Evolutionary conservation across 108 stramenopile genomes (phyloP).

Genomic region (Craspedostauros australis): DNA sequence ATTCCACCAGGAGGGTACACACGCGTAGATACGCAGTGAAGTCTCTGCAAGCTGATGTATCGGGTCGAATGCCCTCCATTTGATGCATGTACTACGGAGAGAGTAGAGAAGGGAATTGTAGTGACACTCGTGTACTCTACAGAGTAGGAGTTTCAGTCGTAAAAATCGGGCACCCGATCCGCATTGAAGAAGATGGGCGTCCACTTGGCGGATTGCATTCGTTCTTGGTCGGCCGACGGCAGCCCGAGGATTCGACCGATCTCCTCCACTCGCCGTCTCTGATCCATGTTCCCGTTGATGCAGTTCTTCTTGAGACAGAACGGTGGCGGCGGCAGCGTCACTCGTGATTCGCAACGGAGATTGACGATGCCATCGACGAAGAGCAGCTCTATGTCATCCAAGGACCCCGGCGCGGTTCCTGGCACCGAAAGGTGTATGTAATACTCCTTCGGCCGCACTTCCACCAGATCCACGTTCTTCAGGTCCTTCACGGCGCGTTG

Average conservation of each 20-base stretch:
- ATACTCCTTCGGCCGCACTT: conserved; percentile 1
- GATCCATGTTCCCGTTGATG: conserved; percentile 36
- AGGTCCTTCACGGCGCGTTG: conserved; percentile 18
- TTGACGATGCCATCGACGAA: conserved; percentile 20
- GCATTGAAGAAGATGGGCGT: conserved; percentile 37
- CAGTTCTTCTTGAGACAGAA: conserved; percentile 30
- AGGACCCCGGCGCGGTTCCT: conserved; percentile 15
- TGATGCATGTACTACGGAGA: no score
- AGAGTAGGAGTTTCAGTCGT: no score
- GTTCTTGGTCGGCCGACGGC: conserved; percentile 8
- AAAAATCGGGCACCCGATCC: conserved; percentile 28
- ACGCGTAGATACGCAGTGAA: no score
- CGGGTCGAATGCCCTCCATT: no score
- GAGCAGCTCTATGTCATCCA: conserved; percentile 23
- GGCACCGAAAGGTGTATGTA: conserved; percentile 20
- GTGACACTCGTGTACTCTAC: no score
- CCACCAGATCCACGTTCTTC: background rate
- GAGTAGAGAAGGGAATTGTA: no score
- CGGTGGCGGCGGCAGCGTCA: conserved; percentile 27
- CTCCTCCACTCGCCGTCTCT: conserved; percentile 21
- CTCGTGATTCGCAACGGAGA: conserved; percentile 22
- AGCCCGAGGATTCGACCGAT: conserved; percentile 15
- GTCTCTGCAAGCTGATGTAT: no score
- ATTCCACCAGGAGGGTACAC: no score
- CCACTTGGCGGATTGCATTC: conserved; percentile 26